phyloP scores from a whole-genome alignment of 2,329 filamentous ascomycete genomes.

The Colletotrichum gloeosporioides region DNA sequence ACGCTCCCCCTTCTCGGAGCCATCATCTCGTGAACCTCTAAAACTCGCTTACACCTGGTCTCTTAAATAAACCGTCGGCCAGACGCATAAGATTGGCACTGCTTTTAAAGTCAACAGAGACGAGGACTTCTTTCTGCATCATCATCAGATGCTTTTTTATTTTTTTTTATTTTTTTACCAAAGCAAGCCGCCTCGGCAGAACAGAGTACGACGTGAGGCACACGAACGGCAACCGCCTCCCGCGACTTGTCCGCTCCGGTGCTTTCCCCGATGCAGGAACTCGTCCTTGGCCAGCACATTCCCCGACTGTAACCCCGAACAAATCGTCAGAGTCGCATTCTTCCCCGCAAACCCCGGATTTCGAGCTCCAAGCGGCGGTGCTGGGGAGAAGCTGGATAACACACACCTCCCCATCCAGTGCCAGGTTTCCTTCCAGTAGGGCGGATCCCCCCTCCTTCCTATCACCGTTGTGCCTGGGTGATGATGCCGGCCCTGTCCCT shows the following conservation, averaged over 20 bases:
- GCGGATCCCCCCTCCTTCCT: not conserved
- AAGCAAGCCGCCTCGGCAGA: not conserved
- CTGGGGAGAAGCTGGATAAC: not conserved
- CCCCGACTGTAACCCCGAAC: conserved; percentile 5
- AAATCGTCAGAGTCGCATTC: not conserved
- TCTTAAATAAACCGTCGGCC: not conserved
- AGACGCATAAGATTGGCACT: not conserved
- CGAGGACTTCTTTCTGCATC: not conserved
- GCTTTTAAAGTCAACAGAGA: not conserved
- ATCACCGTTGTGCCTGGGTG: not conserved
- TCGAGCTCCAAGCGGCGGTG: not conserved
- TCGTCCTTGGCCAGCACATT: not conserved
- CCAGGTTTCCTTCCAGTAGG: not conserved
- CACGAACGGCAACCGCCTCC: not conserved
- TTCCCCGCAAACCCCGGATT: conserved; percentile 15
- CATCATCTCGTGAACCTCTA: not conserved
- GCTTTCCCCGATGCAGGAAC: conserved; percentile 12
- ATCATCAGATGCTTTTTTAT: not conserved
- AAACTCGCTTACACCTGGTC: not conserved
- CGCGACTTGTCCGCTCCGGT: not conserved
- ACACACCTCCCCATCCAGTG: not conserved
- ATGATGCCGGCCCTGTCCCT: not conserved
- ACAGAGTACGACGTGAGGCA: not conserved
- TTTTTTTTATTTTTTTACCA: not conserved
- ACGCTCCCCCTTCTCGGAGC: not conserved